Base-by-base conservation (phyloP, 345 rosid species). In the Heritiera littoralis region DNA sequence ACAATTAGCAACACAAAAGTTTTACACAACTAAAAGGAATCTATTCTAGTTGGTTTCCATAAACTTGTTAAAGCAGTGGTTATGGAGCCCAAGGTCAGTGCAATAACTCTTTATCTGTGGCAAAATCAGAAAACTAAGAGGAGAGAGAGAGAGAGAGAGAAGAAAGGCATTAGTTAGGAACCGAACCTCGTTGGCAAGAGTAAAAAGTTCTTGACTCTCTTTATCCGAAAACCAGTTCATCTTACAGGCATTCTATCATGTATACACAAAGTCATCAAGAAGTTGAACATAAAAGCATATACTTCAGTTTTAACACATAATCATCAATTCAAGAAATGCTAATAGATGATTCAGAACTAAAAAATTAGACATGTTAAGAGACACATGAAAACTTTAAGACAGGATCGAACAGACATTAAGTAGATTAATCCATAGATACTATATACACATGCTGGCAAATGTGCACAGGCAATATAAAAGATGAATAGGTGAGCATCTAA, bases 241-340 rank as follows among this genome's bases (percentile, higher is more conserved):
- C 59, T 86, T 85, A 81, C 97, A 92, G 76, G 99, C 99, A 88
- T 81, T 90, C 98, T 95, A 80, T 77, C 73, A 88, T 32, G 77
- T 52, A 74, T 43, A 79, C 30, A 69, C 12, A 84, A 66, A 73
- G 67, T 65, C 80, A 80, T 72, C 67, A 72, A 20, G 65, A 73
- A 18, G 1, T 51, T 72, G 61, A 73, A 41, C 17, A 55, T 52
- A 52, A 52, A 46, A 52, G 56, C 56, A 14, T 52, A 13, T 4
- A 3, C 18, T 77, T 72, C 71, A 46, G 41, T 48, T 69, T 56
- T 13, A 60, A 28, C 35, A 28, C 17, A 20, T 15, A 60, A 59
- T 58, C 9, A 58, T 69, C 15, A 32, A 48, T 38, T 28, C 20
- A 70, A 70, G 58, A 54, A 14, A 68, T 38, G 61, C 63, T 11